Base-by-base conservation (phyloP, 768 basidiomycete species). In the Trametopsis cervina region DNA sequence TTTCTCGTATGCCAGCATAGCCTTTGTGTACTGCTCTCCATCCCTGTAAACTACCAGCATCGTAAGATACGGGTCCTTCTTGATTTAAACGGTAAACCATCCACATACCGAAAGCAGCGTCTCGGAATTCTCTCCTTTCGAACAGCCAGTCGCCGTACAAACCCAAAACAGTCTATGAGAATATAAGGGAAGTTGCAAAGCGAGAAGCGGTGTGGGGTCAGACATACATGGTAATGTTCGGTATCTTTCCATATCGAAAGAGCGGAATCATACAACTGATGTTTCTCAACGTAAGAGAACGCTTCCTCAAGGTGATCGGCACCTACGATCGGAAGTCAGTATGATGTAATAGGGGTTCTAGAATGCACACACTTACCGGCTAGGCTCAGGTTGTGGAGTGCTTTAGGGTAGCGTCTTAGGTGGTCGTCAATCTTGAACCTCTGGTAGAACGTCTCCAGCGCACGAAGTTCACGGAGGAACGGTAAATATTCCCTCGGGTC, bases 401-500 rank as follows among this genome's bases (percentile, higher is more conserved):
- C 95, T 46, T 75, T 85, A 42, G 74, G 72, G 55, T 87, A 68
- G 25, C 89, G 78, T 60, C 80, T 81, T 35, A 98, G 75, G 62
- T 97, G 83, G 59, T 97, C 92, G 59, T 99, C 94, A 49, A 99
- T 98, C 55, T 78, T 78, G 70, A 89, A 96, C 39, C 80, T 70
- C 56, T 97, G 94, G 58, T 95, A 89, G 60, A 80, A 76, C 49
- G 77, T 78, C 39, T 91, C 86, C 57, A 91, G 66, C 0, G 83
- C 75, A 17, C 89, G 80, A 6, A 99, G 74, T 55, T 95, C 90
- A 7, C 91, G 81, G 25, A 99, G 75, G 80, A 99, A 98, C 0
- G 96, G 96, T 0, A 99, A 79, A 60, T 99, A 99, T 62, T 99
- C 96, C 57, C 93, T 76, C 4, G 96, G 96, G 64, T 99, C 96